Evolutionary conservation across 495 filamentous ascomycete genomes (phyloP).

Genomic region (Penicillium bialowiezense): DNA sequence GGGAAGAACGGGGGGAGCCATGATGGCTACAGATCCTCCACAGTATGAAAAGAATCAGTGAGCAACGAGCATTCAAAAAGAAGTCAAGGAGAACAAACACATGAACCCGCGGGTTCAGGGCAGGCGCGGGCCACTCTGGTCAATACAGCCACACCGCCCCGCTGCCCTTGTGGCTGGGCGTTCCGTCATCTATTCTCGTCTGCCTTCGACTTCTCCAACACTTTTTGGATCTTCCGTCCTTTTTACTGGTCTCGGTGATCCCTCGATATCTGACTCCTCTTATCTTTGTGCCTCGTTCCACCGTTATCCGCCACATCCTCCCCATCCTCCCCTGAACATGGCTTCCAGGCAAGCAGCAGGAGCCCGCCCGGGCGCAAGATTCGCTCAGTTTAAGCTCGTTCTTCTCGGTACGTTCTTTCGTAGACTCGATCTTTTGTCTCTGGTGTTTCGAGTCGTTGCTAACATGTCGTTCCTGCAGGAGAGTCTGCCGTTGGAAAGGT

Average conservation of each 20-base stretch:
- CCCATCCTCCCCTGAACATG: slow-evolving; percentile 51
- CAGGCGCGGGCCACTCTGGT: slow-evolving; percentile 17
- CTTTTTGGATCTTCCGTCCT: neutral
- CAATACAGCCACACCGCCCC: slow-evolving; percentile 31
- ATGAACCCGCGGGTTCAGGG: slow-evolving; percentile 21
- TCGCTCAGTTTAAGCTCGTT: slow-evolving; percentile 99
- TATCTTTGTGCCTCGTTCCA: slow-evolving; percentile 2
- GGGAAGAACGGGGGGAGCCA: slow-evolving; percentile 63
- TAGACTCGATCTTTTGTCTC: neutral
- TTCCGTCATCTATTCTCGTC: slow-evolving; percentile 29
- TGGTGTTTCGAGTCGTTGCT: slow-evolving; percentile 2
- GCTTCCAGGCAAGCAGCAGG: slow-evolving; percentile 76
- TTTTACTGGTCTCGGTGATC: neutral
- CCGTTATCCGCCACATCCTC: slow-evolving; percentile 2
- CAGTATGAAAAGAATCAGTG: slow-evolving; percentile 10
- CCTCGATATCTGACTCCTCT: neutral
- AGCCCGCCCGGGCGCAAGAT: slow-evolving; percentile 73
- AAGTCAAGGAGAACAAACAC: slow-evolving; percentile 24
- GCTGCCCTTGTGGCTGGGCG: slow-evolving; percentile 29
- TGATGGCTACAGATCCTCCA: slow-evolving; percentile 23
- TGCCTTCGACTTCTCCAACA: slow-evolving; percentile 18
- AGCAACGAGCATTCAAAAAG: slow-evolving; percentile 4
- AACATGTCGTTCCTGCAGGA: slow-evolving; percentile 49
- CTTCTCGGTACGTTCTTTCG: slow-evolving; percentile 67
- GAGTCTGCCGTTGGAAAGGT: slow-evolving; percentile 99